Base-by-base conservation (phyloP, 768 basidiomycete genomes). In the button mushroom (Agaricus bisporus) region DNA sequence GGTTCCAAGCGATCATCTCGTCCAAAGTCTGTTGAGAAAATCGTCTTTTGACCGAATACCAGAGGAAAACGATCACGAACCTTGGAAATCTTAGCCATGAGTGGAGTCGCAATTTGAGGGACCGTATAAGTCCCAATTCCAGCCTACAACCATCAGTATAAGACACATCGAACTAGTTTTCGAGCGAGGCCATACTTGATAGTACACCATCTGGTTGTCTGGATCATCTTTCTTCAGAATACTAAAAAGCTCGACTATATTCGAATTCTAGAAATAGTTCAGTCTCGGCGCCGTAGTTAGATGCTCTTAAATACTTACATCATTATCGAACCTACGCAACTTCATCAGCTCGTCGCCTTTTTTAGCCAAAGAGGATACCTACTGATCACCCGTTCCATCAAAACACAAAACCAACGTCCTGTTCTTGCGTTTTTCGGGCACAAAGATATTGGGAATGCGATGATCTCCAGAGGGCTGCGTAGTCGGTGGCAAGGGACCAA, bases 361-460 rank as follows among this genome's bases (percentile, higher is more conserved):
- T 32, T 32, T 32, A 7, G 32, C 32, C 32, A 11, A 32, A 32
- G 14, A 25, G 10, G 14, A 1, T 17, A 54, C 61, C 46, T 39
- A 84, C 65, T 81, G 76, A 61, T 81, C 62, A 20, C 66, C 67
- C 17, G 69, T 70, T 1, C 72, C 80, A 63, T 86, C 85, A 59
- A 86, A 86, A 60, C 85, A 85, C 1, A 86, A 66, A 0, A 86
- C 75, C 0, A 83, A 58, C 0, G 65, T 66, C 20, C 66, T 63
- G 18, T 38, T 43, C 7, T 59, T 55, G 41, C 62, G 61, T 1
- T 54, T 52, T 11, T 50, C 25, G 0, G 60, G 63, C 22, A 62
- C 54, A 18, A 47, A 41, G 6, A n/a, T n/a, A n/a, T 48, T 48
- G 15, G 41, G 41, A 10, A 42, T 25, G 10, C 14, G n/a, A 26